Conservation (phyloP, 2,329 filamentous ascomycete genomes). For the Xylariales sp. region DNA sequence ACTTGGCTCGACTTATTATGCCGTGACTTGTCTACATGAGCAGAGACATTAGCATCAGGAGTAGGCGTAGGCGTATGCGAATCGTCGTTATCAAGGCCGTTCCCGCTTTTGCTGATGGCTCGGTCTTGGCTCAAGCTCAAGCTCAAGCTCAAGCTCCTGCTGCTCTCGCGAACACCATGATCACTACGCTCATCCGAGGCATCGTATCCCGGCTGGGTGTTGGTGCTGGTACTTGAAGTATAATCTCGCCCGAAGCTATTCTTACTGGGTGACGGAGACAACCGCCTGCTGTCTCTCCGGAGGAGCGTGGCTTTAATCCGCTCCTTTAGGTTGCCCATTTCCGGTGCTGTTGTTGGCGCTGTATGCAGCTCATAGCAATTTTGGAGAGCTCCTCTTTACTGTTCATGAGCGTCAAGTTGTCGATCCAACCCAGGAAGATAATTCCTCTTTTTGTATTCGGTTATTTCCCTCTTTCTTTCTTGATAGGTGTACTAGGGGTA, state of each 20-base stretch:
- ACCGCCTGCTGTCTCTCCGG: slow-evolving; percentile 56
- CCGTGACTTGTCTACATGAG: slow-evolving; percentile 14
- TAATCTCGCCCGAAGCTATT: slow-evolving; percentile 44
- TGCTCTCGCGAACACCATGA: slow-evolving; percentile 30
- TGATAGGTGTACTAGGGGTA: not conserved
- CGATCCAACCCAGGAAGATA: not conserved
- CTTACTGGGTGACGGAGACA: slow-evolving; percentile 52
- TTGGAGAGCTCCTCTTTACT: not conserved
- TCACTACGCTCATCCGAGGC: slow-evolving; percentile 44
- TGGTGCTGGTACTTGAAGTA: slow-evolving; percentile 45
- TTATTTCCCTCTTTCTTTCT: not conserved
- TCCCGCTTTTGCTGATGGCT: not conserved
- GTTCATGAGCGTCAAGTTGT: slow-evolving; percentile 13
- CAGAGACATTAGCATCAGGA: slow-evolving; percentile 14
- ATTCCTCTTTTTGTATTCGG: not conserved
- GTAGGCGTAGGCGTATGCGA: not conserved
- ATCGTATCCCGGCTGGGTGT: slow-evolving; percentile 45
- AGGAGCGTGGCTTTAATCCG: slow-evolving; percentile 61
- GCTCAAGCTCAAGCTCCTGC: slow-evolving; percentile 27
- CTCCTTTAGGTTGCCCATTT: slow-evolving; percentile 60
- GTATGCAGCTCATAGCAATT: slow-evolving; percentile 20
- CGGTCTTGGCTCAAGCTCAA: slow-evolving; percentile 30
- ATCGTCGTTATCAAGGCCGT: not conserved
- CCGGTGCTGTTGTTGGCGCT: slow-evolving; percentile 33
- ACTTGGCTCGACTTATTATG: slow-evolving; percentile 5